Evolutionary conservation across 768 basidiomycete genomes (phyloP).

Genomic region (Kwoniella dendrophila): DNA sequence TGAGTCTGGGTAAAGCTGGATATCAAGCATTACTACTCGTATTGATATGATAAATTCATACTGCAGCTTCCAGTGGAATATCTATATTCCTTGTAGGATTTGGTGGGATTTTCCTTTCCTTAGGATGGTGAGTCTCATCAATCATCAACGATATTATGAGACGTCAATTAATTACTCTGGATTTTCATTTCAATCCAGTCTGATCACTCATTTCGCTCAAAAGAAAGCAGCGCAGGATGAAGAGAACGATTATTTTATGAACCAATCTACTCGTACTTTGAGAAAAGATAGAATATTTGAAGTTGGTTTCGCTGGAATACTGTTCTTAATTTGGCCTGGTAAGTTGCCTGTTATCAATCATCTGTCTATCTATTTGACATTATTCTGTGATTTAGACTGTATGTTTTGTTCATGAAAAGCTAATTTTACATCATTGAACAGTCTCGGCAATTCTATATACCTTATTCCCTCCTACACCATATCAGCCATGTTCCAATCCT

Average conservation of each 20-base stretch:
- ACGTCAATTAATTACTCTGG: background rate
- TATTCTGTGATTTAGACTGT: background rate
- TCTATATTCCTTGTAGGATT: constrained; percentile 6
- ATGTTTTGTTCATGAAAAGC: no score
- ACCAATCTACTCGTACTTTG: constrained; percentile 1
- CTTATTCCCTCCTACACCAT: constrained; percentile 38
- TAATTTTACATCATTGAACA: constrained; percentile 5
- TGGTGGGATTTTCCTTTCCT: constrained; percentile 9
- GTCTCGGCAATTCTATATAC: constrained; percentile 46
- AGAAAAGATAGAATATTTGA: constrained; percentile 33
- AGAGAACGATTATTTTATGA: background rate
- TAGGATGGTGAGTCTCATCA: constrained; percentile 24
- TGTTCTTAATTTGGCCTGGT: constrained; percentile 49
- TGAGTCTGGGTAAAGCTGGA: constrained; percentile 18
- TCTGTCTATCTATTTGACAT: background rate
- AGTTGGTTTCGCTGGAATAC: constrained; percentile 24
- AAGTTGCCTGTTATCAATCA: constrained; percentile 16
- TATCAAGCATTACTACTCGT: background rate
- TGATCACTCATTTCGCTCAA: constrained; percentile 11
- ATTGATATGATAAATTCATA: no score
- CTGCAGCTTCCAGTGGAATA: constrained; percentile 13
- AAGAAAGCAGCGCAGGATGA: background rate
- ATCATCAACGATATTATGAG: no score
- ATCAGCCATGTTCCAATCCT: constrained; percentile 40
- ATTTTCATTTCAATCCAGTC: constrained; percentile 4